Evolutionary conservation across 129 eudicot species (phyloP).

Genomic region (Artemisia annua): DNA sequence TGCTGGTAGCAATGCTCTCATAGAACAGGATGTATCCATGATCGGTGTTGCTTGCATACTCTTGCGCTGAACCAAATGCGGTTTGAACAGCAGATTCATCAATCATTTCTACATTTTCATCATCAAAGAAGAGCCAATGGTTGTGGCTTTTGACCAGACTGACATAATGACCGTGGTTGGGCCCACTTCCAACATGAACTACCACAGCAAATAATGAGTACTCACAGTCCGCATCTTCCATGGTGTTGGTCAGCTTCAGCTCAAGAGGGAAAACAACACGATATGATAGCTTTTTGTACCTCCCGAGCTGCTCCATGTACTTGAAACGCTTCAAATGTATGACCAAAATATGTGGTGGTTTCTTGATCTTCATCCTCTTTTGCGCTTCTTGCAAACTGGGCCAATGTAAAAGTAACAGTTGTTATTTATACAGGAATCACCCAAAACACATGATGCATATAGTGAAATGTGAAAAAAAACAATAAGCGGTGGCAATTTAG

Average conservation of each 20-base stretch:
- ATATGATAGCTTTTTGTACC: slow-evolving; percentile 69
- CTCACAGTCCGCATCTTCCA: slow-evolving; percentile 71
- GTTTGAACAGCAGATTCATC: slow-evolving; percentile 77
- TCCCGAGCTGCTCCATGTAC: slow-evolving; percentile 70
- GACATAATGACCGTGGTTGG: slow-evolving; percentile 74
- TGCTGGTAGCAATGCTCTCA: slow-evolving; percentile 48
- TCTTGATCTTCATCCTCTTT: slow-evolving; percentile 79
- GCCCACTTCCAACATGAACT: slow-evolving; percentile 77
- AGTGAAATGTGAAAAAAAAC: no score
- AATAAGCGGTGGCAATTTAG: no score
- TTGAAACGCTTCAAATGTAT: slow-evolving; percentile 75
- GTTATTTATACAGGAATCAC: no score
- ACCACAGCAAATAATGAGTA: slow-evolving; percentile 70
- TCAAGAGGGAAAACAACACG: slow-evolving; percentile 75
- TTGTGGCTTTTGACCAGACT: slow-evolving; percentile 73
- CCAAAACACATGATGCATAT: no score
- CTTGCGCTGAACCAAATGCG: slow-evolving; percentile 75
- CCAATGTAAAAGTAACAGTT: neutral
- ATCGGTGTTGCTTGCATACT: slow-evolving; percentile 73
- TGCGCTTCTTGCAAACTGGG: slow-evolving; percentile 79
- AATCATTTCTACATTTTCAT: slow-evolving; percentile 78
- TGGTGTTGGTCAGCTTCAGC: slow-evolving; percentile 69
- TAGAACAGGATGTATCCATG: slow-evolving; percentile 74
- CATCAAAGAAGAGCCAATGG: slow-evolving; percentile 78
- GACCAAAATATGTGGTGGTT: slow-evolving; percentile 68